Conservation (phyloP, 176 grass and related monocot species). For the Oryza brachyantha region DNA sequence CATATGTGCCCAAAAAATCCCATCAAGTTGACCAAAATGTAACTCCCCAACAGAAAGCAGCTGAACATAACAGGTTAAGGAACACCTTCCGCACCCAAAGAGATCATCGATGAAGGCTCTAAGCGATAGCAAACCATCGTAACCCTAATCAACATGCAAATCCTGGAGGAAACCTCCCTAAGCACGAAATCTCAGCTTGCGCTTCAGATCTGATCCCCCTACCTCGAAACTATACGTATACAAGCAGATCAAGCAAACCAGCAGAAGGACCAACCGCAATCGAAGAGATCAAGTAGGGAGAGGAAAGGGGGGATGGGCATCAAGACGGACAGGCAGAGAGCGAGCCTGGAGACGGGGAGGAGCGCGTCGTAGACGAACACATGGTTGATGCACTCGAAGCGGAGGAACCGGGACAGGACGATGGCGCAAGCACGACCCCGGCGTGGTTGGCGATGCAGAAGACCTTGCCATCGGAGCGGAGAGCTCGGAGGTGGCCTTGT, state of each 20-base stretch:
- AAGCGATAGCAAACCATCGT: no score
- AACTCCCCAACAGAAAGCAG: neutral
- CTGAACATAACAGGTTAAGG: neutral
- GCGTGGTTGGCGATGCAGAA: no score
- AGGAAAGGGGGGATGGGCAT: no score
- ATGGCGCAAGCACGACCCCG: slow-evolving; percentile 46
- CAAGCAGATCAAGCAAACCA: no score
- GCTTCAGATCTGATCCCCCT: no score
- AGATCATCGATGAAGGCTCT: no score
- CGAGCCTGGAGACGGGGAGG: slow-evolving; percentile 38
- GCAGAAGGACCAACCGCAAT: no score
- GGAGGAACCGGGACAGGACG: slow-evolving; percentile 36
- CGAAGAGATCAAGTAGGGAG: no score
- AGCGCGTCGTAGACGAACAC: slow-evolving; percentile 46
- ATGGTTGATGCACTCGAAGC: slow-evolving; percentile 56
- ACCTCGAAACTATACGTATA: no score
- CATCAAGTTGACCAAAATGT: neutral
- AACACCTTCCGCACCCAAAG: neutral
- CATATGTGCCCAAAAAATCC: neutral
- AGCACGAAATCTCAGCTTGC: no score
- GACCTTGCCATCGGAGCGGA: slow-evolving; percentile 42
- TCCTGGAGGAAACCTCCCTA: no score
- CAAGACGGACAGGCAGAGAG: slow-evolving; percentile 12
- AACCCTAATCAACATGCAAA: no score
- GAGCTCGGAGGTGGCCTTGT: slow-evolving; percentile 55